Percentiles rank a stretch among this genome's conserved stretches.
phyloP scores from a whole-genome alignment of 352 stramenopile genomes.

The Phytopythium litorale region DNA sequence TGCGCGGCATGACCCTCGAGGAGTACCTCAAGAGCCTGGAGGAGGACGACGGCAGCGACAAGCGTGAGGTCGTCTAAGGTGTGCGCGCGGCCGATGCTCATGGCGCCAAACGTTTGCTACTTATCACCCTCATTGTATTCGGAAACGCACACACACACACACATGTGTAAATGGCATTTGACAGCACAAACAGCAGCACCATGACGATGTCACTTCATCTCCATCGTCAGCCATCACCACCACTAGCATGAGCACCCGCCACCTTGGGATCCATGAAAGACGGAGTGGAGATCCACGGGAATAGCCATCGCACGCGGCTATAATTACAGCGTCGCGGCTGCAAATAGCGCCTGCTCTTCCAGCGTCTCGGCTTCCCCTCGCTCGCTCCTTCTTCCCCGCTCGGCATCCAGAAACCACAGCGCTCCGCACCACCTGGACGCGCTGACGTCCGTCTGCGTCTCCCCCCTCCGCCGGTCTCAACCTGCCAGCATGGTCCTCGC shows the following conservation, averaged over 20 bases:
- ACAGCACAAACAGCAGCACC: background rate
- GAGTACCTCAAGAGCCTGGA: slow-evolving; percentile 73
- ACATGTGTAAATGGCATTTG: background rate
- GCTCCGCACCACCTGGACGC: background rate
- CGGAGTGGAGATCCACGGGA: background rate
- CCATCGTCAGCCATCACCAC: background rate
- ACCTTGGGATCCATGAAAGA: too few species aligned
- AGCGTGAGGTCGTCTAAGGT: slow-evolving; percentile 47
- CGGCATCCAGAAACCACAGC: background rate
- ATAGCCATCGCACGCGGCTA: background rate
- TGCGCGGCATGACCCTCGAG: slow-evolving; percentile 68
- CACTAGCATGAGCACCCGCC: too few species aligned
- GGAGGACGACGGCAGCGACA: slow-evolving; percentile 50
- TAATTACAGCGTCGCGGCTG: background rate
- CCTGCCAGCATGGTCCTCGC: background rate
- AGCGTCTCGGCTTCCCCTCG: background rate
- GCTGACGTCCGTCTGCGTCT: background rate
- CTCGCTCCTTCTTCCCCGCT: background rate
- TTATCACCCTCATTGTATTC: background rate
- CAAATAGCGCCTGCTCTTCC: background rate
- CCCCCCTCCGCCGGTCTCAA: background rate
- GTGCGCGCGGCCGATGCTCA: background rate
- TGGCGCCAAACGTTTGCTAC: background rate
- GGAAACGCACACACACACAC: background rate
- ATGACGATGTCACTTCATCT: too few species aligned